Percentiles rank a stretch among this genome's conserved stretches.
phyloP scores from a whole-genome alignment of 768 basidiomycete genomes.

The Coprinopsis cinerea region DNA sequence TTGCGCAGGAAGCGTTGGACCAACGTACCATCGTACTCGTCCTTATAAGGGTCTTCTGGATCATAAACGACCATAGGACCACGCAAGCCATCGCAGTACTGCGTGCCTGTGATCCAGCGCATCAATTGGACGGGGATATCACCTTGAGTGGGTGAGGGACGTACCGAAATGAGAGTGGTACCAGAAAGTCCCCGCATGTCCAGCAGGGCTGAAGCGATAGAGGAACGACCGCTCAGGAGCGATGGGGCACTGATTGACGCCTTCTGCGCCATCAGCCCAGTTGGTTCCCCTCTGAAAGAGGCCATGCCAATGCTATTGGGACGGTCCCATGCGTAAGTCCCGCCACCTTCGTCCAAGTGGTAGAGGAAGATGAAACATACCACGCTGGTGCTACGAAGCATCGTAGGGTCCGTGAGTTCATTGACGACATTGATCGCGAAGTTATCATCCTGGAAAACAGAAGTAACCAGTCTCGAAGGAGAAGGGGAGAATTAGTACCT shows the following conservation, averaged over 20 bases:
- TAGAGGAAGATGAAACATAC: constrained; percentile 18
- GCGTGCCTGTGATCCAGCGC: not conserved
- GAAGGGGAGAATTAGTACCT: too few species aligned
- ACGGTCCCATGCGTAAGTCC: not conserved
- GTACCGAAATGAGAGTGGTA: constrained; percentile 25
- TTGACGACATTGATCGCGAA: constrained; percentile 39
- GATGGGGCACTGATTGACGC: constrained; percentile 40
- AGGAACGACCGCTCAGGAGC: constrained; percentile 29
- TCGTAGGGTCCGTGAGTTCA: constrained; percentile 29
- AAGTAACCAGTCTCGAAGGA: too few species aligned
- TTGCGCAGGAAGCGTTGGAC: not conserved
- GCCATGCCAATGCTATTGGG: constrained; percentile 2
- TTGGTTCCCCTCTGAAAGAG: too few species aligned
- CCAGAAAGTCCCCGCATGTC: constrained; percentile 44
- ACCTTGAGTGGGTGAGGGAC: constrained; percentile 5
- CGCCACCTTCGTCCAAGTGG: not conserved
- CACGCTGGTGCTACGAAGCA: constrained; percentile 35
- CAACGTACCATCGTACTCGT: constrained; percentile 23
- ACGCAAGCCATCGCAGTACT: constrained; percentile 13
- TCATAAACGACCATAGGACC: constrained; percentile 14
- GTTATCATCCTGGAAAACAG: constrained; percentile 25
- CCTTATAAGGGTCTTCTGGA: constrained; percentile 15
- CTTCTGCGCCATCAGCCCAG: too few species aligned
- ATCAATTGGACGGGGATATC: not conserved
- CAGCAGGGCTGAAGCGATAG: constrained; percentile 30